Evolutionary conservation across 129 eudicot genomes (phyloP).

Genomic region (Flaveria robusta): DNA sequence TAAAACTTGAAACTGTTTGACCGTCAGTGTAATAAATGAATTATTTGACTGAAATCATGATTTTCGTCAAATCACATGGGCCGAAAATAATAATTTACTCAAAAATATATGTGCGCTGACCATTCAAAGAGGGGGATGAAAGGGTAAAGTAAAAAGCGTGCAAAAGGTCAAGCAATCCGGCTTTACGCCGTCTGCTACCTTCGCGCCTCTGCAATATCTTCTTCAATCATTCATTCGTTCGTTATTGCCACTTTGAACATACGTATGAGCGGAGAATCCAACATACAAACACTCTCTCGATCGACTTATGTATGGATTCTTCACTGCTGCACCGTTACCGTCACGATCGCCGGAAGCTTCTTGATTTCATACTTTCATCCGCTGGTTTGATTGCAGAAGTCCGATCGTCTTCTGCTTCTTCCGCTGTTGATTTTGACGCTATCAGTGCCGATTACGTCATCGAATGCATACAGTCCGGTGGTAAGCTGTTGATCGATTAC

Average conservation of each 20-base stretch:
- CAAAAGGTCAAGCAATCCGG: conserved; percentile 38
- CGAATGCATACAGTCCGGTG: conserved; percentile 60
- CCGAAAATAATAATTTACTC: no score
- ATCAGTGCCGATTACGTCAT: conserved; percentile 75
- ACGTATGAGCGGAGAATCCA: conserved; percentile 34
- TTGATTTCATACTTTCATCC: conserved; percentile 63
- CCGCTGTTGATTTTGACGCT: conserved; percentile 55
- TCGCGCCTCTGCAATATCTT: conserved; percentile 38
- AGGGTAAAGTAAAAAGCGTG: conserved; percentile 15
- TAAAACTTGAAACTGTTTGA: no score
- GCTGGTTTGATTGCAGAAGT: conserved; percentile 57
- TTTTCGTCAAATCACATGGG: no score
- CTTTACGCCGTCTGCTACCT: conserved; percentile 33
- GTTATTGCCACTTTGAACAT: background rate
- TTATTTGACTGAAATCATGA: no score
- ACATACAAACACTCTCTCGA: no score
- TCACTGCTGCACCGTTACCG: conserved; percentile 57
- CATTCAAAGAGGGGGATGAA: conserved; percentile 24
- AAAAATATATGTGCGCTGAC: background rate
- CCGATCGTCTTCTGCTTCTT: conserved; percentile 49
- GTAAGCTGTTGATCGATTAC: conserved; percentile 20
- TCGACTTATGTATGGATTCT: conserved; percentile 26
- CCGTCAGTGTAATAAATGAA: no score
- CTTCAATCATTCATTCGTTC: background rate
- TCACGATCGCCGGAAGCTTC: conserved; percentile 81